Evolutionary conservation across 2,329 filamentous ascomycete species (phyloP).

Genomic region (Cladophialophora immunda): DNA sequence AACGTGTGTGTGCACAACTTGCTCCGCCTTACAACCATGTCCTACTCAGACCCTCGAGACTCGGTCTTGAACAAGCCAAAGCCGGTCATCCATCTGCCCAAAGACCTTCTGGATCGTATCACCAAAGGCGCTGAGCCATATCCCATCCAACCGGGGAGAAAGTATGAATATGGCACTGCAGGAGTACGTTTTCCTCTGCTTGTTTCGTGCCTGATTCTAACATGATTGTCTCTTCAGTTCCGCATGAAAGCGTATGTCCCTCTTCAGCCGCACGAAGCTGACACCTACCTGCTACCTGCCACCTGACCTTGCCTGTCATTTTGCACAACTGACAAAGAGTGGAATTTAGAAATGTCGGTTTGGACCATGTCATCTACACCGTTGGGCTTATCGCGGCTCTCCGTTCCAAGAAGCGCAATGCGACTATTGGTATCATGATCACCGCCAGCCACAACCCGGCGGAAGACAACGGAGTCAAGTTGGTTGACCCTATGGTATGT

Average conservation of each 20-base stretch:
- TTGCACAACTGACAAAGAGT: slow-evolving; percentile 43
- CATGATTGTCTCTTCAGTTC: slow-evolving; percentile 58
- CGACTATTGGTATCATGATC: slow-evolving; percentile 96
- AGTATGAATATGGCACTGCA: slow-evolving; percentile 68
- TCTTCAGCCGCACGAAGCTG: slow-evolving; percentile 39
- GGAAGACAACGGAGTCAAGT: slow-evolving; percentile 89
- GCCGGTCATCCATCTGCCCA: slow-evolving; percentile 36
- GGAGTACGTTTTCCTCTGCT: slow-evolving; percentile 58
- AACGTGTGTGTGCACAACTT: background rate
- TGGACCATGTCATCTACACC: slow-evolving; percentile 76
- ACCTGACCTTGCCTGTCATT: slow-evolving; percentile 44
- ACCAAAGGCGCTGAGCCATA: slow-evolving; percentile 58
- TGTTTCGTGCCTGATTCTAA: slow-evolving; percentile 33
- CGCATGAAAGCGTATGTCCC: slow-evolving; percentile 72
- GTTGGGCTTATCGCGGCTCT: slow-evolving; percentile 89
- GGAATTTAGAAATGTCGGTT: slow-evolving; percentile 64
- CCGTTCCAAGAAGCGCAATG: slow-evolving; percentile 86
- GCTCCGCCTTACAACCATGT: slow-evolving; percentile 14
- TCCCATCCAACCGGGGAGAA: slow-evolving; percentile 58
- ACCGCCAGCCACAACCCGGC: slow-evolving; percentile 93
- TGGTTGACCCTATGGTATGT: slow-evolving; percentile 87
- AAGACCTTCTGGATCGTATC: slow-evolving; percentile 55
- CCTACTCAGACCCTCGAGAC: slow-evolving; percentile 34
- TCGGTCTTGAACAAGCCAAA: slow-evolving; percentile 42
- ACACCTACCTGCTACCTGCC: slow-evolving; percentile 37